Conservation (phyloP, 352 stramenopile genomes). For the Globisporangium apiculatum region DNA sequence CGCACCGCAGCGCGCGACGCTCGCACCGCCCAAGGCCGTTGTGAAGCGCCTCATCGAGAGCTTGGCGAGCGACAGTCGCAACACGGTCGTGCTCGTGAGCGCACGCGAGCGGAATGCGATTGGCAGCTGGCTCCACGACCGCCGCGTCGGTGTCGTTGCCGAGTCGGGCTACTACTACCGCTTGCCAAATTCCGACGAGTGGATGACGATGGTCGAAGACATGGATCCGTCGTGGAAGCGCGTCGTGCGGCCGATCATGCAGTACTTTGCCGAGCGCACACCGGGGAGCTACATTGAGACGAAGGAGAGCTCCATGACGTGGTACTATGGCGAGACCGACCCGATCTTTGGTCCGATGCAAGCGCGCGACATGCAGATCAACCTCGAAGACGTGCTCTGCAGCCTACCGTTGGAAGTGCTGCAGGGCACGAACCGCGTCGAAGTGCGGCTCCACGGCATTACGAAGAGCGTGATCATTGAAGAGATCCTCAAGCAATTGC, state of each 20-base stretch:
- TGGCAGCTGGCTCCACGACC: constrained; percentile 76
- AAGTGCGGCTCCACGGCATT: constrained; percentile 68
- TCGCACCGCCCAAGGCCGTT: constrained; percentile 53
- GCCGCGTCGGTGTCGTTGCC: constrained; percentile 64
- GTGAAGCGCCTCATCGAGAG: constrained; percentile 25
- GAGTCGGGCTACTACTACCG: constrained; percentile 57
- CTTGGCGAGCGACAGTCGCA: constrained; percentile 41
- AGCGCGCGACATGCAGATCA: constrained; percentile 88
- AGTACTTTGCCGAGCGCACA: constrained; percentile 82
- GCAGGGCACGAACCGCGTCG: constrained; percentile 73
- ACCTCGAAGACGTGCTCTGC: constrained; percentile 77
- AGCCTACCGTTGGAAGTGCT: constrained; percentile 84
- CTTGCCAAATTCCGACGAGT: constrained; percentile 30
- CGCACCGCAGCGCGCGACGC: constrained; percentile 6
- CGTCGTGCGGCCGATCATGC: constrained; percentile 63
- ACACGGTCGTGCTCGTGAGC: constrained; percentile 74
- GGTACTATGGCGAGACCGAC: constrained; percentile 89
- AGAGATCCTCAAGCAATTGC: constrained; percentile 48
- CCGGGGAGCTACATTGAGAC: constrained; percentile 78
- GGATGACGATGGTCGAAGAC: constrained; percentile 76
- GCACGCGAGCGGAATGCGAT: constrained; percentile 77
- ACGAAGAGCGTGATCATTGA: constrained; percentile 76
- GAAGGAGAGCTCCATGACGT: constrained; percentile 83
- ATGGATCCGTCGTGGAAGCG: constrained; percentile 80
- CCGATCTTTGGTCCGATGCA: constrained; percentile 85